Evolutionary conservation across 2,329 filamentous ascomycete genomes (phyloP).

Genomic region (Cladobotryum protrusum): DNA sequence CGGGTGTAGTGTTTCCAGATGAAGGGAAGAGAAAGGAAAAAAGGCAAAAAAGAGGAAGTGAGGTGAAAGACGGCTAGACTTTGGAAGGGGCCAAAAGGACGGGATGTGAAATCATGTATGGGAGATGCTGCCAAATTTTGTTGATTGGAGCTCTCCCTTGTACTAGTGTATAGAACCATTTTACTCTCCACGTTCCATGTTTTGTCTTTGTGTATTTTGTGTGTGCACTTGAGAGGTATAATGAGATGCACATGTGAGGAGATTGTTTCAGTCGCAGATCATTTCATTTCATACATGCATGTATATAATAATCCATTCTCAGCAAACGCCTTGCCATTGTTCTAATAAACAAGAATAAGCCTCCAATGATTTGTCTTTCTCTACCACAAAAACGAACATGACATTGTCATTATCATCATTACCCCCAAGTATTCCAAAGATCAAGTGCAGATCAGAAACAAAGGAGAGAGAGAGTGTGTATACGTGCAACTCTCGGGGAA

Average conservation of each 20-base stretch:
- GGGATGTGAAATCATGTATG: conserved; percentile 9
- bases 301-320: not conserved
- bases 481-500: no score
- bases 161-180: conserved; percentile 33
- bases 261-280: not conserved
- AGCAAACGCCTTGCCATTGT: not conserved
- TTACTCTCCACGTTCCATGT: conserved; percentile 9
- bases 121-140: conserved; percentile 3
- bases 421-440: not conserved
- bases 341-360: conserved; percentile 1
- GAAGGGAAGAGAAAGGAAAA: not conserved
- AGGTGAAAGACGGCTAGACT: not conserved
- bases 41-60: not conserved
- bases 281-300: not conserved
- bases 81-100: not conserved
- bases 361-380: conserved; percentile 1
- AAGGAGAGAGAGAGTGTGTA: no score
- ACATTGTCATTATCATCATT: not conserved
- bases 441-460: no score
- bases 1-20: conserved; percentile 1
- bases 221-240: not conserved
- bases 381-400: conserved; percentile 1
- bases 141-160: conserved; percentile 18
- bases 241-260: not conserved
- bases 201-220: not conserved